Evolutionary conservation across 192 early-diverging fungal genomes (phyloP).

Genomic region (Neocallimastix lanati): DNA sequence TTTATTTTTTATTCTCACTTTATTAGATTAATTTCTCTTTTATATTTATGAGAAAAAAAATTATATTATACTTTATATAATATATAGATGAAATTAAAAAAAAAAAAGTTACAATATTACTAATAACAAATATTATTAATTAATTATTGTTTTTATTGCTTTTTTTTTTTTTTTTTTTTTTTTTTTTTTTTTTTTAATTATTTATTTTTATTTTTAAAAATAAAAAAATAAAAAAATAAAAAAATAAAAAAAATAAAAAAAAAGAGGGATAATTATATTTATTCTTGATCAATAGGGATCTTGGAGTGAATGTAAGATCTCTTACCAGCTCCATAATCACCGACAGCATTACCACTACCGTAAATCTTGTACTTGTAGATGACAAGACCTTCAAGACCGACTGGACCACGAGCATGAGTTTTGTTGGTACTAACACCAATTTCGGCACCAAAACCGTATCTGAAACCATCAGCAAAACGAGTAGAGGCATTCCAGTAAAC

Average conservation of each 20-base stretch:
- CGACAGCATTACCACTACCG: conserved; percentile 71
- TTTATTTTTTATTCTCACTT: too few relatives aligned
- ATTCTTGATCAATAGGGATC: neutral
- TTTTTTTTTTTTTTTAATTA: too few relatives aligned
- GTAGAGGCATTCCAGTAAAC: conserved; percentile 94
- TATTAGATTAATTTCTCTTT: too few relatives aligned
- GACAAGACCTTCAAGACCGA: conserved; percentile 89
- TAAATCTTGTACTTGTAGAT: conserved; percentile 93
- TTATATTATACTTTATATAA: too few relatives aligned
- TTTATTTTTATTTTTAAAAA: too few relatives aligned
- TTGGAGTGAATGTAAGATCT: conserved; percentile 42
- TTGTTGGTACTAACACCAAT: conserved; percentile 97
- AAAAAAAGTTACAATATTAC: too few relatives aligned
- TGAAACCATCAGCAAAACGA: conserved; percentile 93
- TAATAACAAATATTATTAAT: too few relatives aligned
- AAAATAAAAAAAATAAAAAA: neutral
- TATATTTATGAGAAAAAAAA: too few relatives aligned
- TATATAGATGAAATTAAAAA: too few relatives aligned
- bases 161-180: too few relatives aligned
- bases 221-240: neutral
- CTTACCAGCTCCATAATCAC: conserved; percentile 64
- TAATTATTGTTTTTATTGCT: too few relatives aligned
- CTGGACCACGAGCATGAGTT: conserved; percentile 94
- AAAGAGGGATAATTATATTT: too few relatives aligned
- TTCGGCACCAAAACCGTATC: conserved; percentile 96